Conservation (phyloP, 139 green algal genomes). For the Zygnema circumcarinatum region DNA sequence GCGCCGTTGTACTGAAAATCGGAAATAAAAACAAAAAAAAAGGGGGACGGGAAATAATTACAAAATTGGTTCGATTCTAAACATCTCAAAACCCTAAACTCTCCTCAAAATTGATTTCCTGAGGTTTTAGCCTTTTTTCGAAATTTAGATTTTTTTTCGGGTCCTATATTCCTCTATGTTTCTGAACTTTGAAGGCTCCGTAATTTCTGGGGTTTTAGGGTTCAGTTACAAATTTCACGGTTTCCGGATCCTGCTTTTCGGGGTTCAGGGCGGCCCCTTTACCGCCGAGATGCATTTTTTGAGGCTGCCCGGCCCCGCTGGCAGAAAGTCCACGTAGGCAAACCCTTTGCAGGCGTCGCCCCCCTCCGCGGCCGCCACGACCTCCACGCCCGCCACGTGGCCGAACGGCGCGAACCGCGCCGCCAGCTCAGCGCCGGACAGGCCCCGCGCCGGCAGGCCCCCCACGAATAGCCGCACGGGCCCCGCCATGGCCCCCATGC, state of each 20-base stretch:
- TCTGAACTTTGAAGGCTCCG: background rate
- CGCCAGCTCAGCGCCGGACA: background rate
- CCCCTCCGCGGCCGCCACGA: background rate
- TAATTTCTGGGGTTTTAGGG: background rate
- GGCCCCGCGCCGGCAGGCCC: background rate
- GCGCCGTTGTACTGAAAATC: conserved; percentile 55
- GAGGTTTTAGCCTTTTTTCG: no score
- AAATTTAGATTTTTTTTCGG: no score
- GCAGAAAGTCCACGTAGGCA: background rate
- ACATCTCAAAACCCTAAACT: background rate
- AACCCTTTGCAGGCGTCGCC: background rate
- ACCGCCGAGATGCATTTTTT: conserved; percentile 14
- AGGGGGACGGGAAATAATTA: background rate
- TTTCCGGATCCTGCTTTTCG: background rate
- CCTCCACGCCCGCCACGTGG: background rate
- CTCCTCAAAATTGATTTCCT: background rate
- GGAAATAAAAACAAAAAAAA: background rate
- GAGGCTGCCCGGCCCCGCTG: background rate
- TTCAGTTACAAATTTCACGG: background rate
- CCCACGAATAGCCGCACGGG: background rate
- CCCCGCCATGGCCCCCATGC: no score
- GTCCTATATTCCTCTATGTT: no score
- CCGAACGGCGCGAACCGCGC: background rate
- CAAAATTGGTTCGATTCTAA: background rate
- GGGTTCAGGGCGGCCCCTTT: background rate